Conservation (phyloP, 2,329 filamentous ascomycete genomes). For the Penicillium sp. region DNA sequence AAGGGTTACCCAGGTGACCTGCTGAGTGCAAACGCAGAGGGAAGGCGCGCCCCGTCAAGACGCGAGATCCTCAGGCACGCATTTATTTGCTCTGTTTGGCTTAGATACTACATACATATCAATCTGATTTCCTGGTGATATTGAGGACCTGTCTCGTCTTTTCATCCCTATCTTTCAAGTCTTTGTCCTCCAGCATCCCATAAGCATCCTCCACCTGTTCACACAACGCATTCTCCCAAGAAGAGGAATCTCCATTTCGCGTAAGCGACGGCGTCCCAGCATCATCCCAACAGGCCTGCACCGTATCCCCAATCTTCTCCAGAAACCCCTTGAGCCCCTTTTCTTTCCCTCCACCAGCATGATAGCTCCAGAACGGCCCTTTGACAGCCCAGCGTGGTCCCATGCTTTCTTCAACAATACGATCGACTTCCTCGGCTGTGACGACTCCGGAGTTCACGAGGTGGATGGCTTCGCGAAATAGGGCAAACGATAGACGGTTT, state of each 20-base stretch:
- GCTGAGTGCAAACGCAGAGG: constrained; percentile 4
- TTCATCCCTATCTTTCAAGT: constrained; percentile 15
- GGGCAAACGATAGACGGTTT: constrained; percentile 55
- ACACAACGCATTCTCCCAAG: constrained; percentile 8
- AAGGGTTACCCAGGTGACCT: neutral
- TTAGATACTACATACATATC: neutral
- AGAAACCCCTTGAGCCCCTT: constrained; percentile 52
- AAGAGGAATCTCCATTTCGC: constrained; percentile 34
- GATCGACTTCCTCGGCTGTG: constrained; percentile 50
- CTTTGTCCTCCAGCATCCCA: constrained; percentile 11
- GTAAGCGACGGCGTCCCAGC: constrained; percentile 34
- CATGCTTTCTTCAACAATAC: constrained; percentile 49
- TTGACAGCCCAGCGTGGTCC: constrained; percentile 54
- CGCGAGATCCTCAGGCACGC: neutral
- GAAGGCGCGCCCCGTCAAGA: constrained; percentile 5
- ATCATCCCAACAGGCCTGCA: constrained; percentile 53
- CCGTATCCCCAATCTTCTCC: constrained; percentile 54
- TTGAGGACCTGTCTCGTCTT: constrained; percentile 15
- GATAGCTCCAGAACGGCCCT: constrained; percentile 57
- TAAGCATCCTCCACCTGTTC: constrained; percentile 14
- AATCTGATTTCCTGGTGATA: constrained; percentile 11
- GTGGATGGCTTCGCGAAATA: constrained; percentile 54
- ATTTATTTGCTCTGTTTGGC: neutral
- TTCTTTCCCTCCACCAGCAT: constrained; percentile 52
- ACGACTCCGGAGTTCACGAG: constrained; percentile 54